phyloP scores from a whole-genome alignment of 257 asterid species.

The Solanum pennellii region DNA sequence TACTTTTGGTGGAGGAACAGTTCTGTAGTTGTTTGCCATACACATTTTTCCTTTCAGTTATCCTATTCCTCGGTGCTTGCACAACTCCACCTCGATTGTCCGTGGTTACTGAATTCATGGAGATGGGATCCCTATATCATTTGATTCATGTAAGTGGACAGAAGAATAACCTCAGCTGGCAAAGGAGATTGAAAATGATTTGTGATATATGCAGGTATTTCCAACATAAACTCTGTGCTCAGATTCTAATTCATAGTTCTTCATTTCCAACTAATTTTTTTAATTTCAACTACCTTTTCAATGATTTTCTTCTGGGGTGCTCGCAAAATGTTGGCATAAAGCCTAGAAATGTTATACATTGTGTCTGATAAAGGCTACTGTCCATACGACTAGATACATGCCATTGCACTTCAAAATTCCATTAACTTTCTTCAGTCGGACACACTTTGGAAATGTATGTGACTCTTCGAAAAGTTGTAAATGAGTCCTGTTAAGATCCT shows the following conservation, averaged over 20 bases:
- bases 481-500: background rate
- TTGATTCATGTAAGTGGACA: conserved; percentile 77
- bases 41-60: conserved; percentile 41
- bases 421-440: background rate
- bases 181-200: conserved; percentile 73
- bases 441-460: background rate
- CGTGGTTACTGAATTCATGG: conserved; percentile 82
- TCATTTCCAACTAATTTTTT: background rate
- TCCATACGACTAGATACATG: background rate
- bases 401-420: background rate
- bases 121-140: conserved; percentile 84
- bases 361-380: background rate
- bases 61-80: conserved; percentile 89
- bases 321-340: background rate
- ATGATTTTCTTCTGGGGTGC: background rate
- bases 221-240: background rate
- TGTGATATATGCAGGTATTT: conserved; percentile 81
- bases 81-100: conserved; percentile 84
- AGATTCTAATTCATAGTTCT: background rate
- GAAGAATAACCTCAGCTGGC: conserved; percentile 88
- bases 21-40: background rate
- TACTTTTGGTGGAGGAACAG: background rate
- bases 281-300: background rate
- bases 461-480: background rate
- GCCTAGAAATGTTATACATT: background rate